Percentiles rank a stretch among this genome's conserved stretches.
Conservation (phyloP, 2,329 filamentous ascomycete genomes). For the Penicillium sp. region DNA sequence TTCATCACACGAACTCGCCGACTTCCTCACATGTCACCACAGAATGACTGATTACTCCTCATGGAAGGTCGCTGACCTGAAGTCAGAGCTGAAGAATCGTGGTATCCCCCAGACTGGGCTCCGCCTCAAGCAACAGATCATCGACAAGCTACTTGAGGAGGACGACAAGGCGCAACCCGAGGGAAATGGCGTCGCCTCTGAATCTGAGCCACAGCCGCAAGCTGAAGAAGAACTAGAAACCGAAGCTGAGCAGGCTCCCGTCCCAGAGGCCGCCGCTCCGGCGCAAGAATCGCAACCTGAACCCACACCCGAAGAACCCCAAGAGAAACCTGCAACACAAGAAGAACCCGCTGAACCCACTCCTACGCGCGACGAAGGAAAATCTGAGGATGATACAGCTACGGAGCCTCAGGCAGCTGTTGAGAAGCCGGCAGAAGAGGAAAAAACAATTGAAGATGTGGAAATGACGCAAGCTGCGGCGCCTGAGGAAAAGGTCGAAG, state of each 20-base stretch:
- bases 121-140: conserved; percentile 65
- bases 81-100: conserved; percentile 71
- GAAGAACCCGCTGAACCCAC: not conserved
- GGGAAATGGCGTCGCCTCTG: conserved; percentile 12
- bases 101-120: conserved; percentile 70
- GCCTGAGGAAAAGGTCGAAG: not conserved
- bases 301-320: not conserved
- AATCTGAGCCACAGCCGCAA: not conserved
- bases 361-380: not conserved
- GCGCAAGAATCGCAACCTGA: conserved; percentile 19
- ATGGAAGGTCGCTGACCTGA: conserved; percentile 74
- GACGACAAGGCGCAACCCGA: conserved; percentile 37
- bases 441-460: not conserved
- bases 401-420: not conserved
- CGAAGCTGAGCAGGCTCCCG: conserved; percentile 2
- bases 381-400: not conserved
- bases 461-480: not conserved
- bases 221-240: conserved; percentile 6
- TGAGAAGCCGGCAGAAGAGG: not conserved
- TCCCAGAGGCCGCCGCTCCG: not conserved
- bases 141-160: conserved; percentile 61
- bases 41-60: conserved; percentile 56
- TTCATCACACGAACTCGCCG: not conserved
- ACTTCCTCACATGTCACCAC: conserved; percentile 9
- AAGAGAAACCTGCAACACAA: not conserved